phyloP scores from a whole-genome alignment of 108 stramenopile species.

The Fragilaria radians region DNA sequence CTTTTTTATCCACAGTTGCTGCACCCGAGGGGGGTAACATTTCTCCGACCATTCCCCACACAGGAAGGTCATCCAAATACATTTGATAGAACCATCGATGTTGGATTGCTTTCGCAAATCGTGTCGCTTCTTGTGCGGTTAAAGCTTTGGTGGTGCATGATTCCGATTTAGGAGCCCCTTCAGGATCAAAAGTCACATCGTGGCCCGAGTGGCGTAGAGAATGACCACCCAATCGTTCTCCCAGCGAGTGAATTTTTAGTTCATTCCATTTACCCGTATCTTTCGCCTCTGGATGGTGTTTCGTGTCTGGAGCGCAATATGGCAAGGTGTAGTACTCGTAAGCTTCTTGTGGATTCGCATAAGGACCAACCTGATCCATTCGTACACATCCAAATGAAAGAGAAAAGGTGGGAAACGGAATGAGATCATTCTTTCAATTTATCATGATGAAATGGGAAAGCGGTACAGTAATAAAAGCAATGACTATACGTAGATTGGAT shows the following conservation, averaged over 20 bases:
- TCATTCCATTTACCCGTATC: constrained; percentile 78
- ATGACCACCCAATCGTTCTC: constrained; percentile 74
- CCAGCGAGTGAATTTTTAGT: constrained; percentile 70
- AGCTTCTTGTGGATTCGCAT: constrained; percentile 97
- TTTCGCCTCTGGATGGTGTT: constrained; percentile 67
- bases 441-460: too few species aligned
- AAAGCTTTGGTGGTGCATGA: constrained; percentile 67
- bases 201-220: constrained; percentile 82
- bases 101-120: constrained; percentile 66
- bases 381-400: too few species aligned
- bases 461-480: too few species aligned
- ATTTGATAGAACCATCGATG: constrained; percentile 97
- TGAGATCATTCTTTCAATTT: too few species aligned
- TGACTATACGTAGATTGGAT: too few species aligned
- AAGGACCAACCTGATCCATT: constrained; percentile 87
- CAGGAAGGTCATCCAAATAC: constrained; percentile 94
- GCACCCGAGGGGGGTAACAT: constrained; percentile 51
- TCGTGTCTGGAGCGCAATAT: constrained; percentile 92
- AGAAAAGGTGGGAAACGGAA: too few species aligned
- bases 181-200: constrained; percentile 57
- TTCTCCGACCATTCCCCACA: constrained; percentile 98
- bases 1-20: constrained; percentile 14
- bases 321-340: constrained; percentile 97
- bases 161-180: constrained; percentile 41
- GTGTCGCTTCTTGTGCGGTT: constrained; percentile 27